Evolutionary conservation across 2,329 filamentous ascomycete species (phyloP).

Genomic region (Alternaria panax): DNA sequence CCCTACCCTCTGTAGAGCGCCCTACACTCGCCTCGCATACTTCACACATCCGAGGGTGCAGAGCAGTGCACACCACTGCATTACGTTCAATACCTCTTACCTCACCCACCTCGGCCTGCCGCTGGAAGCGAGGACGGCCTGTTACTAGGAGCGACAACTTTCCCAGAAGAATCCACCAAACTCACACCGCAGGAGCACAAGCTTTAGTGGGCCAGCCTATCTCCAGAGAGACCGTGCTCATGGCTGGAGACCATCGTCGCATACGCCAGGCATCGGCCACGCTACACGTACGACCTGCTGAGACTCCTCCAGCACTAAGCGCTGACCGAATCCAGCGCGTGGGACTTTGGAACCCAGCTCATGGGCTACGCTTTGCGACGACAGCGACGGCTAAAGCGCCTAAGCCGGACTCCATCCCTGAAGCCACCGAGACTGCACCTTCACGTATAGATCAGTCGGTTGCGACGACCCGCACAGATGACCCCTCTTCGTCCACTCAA

Average conservation of each 20-base stretch:
- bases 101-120: constrained; percentile 14
- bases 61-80: constrained; percentile 16
- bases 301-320: neutral
- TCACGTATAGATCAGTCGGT: neutral
- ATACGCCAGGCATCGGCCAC: constrained; percentile 1
- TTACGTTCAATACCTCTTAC: constrained; percentile 7
- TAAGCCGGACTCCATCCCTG: neutral
- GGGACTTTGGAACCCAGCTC: constrained; percentile 12
- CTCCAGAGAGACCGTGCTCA: neutral
- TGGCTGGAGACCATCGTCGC: neutral
- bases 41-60: neutral
- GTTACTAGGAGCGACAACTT: constrained; percentile 17
- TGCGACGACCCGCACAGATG: neutral
- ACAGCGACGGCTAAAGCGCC: neutral
- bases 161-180: neutral
- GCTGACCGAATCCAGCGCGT: constrained; percentile 5
- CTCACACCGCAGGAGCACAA: neutral
- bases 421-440: neutral
- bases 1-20: constrained; percentile 4
- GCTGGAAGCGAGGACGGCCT: constrained; percentile 32
- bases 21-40: neutral
- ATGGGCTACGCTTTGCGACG: constrained; percentile 20
- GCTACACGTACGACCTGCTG: constrained; percentile 1
- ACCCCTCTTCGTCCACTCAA: neutral
- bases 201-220: neutral